Base-by-base conservation (phyloP, 257 asterid species). In the Linderniella brevidens region DNA sequence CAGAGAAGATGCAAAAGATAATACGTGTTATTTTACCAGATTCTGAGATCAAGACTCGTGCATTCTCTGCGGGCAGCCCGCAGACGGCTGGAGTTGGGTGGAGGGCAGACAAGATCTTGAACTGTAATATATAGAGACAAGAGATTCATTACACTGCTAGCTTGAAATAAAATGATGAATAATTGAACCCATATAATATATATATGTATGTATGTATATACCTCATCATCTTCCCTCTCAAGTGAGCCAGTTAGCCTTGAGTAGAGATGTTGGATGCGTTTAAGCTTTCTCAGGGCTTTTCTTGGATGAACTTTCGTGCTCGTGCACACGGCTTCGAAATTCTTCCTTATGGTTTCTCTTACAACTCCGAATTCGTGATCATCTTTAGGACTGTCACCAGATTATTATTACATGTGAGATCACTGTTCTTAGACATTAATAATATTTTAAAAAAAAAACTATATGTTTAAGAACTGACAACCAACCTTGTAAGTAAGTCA, bases 301-400 rank as follows among this genome's bases (percentile, higher is more conserved):
- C 32, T 25, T 25, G 32, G 32, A 25, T 25, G 32, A 25, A 25
- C 32, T 25, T 25, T 25, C 32, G 32, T 25, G 32, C 32, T 25
- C 6, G 32, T 25, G 32, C 32, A 25, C 32, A 25, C 32, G 6
- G 64, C 97, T 92, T 80, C 93, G 37, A 87, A 60, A 55, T 76
- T 83, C 55, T 72, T 53, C 64, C 77, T 73, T 45, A 83, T 80
- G 55, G 74, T 73, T 58, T 87, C 97, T 61, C 97, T 68, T 46
- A 87, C 97, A 15, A 87, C 75, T 49, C 85, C 44, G 55, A 87
- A 87, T 67, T 87, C 97, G 46, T 73, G 80, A 66, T 87, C 83
- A 52, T 87, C 95, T 72, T 87, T 87, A 37, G 64, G 58, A 63
- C 97, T 87, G 86, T 25, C 4, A 25, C 6, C 3, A 25, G 32